A percentile compares a stretch with the other conserved stretches of the same genome.
phyloP scores from a whole-genome alignment of 2,329 filamentous ascomycete genomes.

The Pseudocercospora pini-densiflorae region DNA sequence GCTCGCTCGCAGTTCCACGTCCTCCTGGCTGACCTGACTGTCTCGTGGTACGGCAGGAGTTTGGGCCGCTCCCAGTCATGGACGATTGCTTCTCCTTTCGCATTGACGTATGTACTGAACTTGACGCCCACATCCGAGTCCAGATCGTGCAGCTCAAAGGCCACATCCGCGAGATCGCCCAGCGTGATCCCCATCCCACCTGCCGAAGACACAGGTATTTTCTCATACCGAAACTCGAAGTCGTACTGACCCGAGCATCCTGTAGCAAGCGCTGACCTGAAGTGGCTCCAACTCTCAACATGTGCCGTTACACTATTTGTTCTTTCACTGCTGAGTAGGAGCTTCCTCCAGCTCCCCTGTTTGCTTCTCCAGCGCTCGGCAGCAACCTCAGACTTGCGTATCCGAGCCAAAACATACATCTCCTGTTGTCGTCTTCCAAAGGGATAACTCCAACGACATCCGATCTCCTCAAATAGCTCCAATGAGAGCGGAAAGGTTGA shows the following conservation, averaged over 20 bases:
- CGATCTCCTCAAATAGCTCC: background rate
- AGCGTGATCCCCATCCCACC: background rate
- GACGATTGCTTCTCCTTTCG: background rate
- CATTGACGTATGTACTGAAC: background rate
- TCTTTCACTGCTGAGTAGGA: background rate
- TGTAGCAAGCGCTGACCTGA: background rate
- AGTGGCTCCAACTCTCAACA: background rate
- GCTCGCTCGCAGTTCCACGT: background rate
- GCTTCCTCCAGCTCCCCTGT: background rate
- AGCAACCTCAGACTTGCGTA: background rate
- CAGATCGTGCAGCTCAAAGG: background rate
- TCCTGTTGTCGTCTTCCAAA: background rate
- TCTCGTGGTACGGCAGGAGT: background rate
- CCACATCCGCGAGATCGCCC: background rate
- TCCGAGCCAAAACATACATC: background rate
- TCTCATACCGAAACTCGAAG: background rate
- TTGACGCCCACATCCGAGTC: background rate
- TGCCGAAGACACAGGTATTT: background rate
- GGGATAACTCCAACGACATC: background rate
- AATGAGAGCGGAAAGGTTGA: background rate
- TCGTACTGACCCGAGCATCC: background rate
- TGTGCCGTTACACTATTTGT: background rate
- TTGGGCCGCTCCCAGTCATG: background rate
- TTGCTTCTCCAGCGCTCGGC: background rate
- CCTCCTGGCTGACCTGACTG: background rate